Evolutionary conservation across 1,284 basidiomycete genomes (phyloP).

Genomic region (Ceratorhiza oryzae-sativae): DNA sequence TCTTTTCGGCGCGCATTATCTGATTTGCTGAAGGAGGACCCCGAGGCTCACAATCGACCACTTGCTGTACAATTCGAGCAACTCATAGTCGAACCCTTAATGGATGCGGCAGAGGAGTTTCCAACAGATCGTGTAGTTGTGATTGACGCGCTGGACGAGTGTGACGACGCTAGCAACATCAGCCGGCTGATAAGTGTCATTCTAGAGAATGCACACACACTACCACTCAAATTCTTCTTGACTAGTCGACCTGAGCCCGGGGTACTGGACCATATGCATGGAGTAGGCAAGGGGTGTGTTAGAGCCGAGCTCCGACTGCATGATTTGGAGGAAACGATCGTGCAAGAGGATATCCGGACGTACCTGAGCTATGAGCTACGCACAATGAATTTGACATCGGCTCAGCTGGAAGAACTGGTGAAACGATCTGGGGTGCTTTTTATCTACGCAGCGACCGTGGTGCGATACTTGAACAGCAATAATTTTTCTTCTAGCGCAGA

Average conservation of each 20-base stretch:
- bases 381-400: not conserved
- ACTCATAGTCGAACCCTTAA: not conserved
- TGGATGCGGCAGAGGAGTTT: not conserved
- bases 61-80: not conserved
- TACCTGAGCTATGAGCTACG: not conserved
- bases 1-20: not conserved
- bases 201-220: not conserved
- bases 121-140: not conserved
- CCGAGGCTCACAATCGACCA: not conserved
- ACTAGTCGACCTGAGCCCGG: constrained; percentile 5
- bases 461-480: not conserved
- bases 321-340: not conserved
- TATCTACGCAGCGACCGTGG: not conserved
- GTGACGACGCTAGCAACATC: not conserved
- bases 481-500: not conserved
- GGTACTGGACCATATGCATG: not conserved
- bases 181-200: not conserved
- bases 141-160: constrained; percentile 16
- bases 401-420: not conserved
- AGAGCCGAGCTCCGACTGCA: not conserved
- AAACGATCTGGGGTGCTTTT: not conserved
- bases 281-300: too few relatives aligned
- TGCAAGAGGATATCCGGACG: not conserved
- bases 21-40: not conserved
- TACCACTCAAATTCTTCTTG: not conserved